These are phyloP conservation scores for Tricholoma sp. DNA, from an alignment of 768 basidiomycete species.

Conservation along the genomic window DNA sequence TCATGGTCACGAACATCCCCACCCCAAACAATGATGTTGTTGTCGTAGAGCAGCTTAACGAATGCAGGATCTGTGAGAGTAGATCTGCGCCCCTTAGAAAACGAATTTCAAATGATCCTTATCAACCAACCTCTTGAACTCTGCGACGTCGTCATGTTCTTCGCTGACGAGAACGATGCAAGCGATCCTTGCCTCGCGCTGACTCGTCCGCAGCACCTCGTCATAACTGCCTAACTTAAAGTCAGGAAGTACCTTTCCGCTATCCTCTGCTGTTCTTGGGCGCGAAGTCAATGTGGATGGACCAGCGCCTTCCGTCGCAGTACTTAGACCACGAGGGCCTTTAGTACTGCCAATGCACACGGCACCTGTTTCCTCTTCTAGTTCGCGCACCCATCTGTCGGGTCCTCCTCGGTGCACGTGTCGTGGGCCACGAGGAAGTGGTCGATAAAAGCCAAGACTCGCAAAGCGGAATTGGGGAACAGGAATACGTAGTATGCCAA, in stretches of 20 bases:
- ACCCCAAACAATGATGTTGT: conserved; percentile 85
- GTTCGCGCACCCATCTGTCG: conserved; percentile 72
- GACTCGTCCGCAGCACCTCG: conserved; percentile 62
- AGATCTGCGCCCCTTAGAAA: conserved; percentile 34
- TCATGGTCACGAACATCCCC: conserved; percentile 84
- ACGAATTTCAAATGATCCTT: background rate
- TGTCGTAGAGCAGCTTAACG: conserved; percentile 62
- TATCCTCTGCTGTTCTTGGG: conserved; percentile 24
- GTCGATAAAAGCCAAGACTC: conserved; percentile 40
- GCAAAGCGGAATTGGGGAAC: conserved; percentile 53
- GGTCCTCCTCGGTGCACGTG: conserved; percentile 41
- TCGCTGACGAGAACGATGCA: conserved; percentile 82
- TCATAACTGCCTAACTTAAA: conserved; percentile 83
- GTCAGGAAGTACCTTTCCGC: conserved; percentile 61
- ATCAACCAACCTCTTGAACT: conserved; percentile 70
- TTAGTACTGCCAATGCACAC: conserved; percentile 46
- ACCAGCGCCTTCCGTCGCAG: conserved; percentile 26
- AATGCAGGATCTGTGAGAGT: conserved; percentile 75
- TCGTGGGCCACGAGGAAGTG: conserved; percentile 31
- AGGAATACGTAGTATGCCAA: conserved; percentile 63
- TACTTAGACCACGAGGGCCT: conserved; percentile 27
- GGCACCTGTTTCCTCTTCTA: conserved; percentile 86
- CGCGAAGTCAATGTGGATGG: conserved; percentile 44
- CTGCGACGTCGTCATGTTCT: conserved; percentile 85
- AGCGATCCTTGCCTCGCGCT: conserved; percentile 67